Conservation (phyloP, 495 filamentous ascomycete genomes). For the Pseudoneurospora amorphoporcata region DNA sequence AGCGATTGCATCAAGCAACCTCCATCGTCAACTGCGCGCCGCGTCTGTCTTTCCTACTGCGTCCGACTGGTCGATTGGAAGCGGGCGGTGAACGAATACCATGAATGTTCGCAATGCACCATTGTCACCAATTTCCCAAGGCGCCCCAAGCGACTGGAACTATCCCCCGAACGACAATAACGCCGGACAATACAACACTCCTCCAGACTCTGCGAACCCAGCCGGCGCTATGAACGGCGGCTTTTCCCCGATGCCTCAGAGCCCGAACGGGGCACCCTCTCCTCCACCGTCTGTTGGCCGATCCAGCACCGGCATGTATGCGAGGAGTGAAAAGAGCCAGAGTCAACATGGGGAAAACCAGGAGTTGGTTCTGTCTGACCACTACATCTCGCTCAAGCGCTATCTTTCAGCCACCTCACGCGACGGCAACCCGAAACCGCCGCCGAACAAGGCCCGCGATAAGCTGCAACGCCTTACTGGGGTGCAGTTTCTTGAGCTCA, state of each 20-base stretch:
- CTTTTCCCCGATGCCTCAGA: slow-evolving; percentile 39
- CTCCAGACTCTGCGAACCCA: slow-evolving; percentile 57
- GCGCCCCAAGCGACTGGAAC: slow-evolving; percentile 76
- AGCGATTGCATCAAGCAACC: neutral
- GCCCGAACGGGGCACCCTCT: slow-evolving; percentile 53
- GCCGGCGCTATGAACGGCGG: slow-evolving; percentile 47
- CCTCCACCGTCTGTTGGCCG: slow-evolving; percentile 79
- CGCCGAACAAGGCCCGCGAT: slow-evolving; percentile 80
- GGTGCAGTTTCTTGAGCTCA: slow-evolving; percentile 93
- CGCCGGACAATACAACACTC: slow-evolving; percentile 57
- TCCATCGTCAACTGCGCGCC: neutral
- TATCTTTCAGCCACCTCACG: slow-evolving; percentile 61
- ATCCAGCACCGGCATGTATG: slow-evolving; percentile 61
- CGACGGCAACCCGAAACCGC: slow-evolving; percentile 62
- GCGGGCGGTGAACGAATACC: slow-evolving; percentile 13
- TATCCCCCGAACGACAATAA: slow-evolving; percentile 50
- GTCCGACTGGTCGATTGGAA: neutral
- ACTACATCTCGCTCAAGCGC: slow-evolving; percentile 69
- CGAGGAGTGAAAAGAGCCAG: slow-evolving; percentile 47
- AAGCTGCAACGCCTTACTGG: slow-evolving; percentile 81
- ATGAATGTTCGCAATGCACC: slow-evolving; percentile 49
- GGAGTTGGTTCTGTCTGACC: slow-evolving; percentile 52
- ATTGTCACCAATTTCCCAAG: slow-evolving; percentile 73
- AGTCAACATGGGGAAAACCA: slow-evolving; percentile 39
- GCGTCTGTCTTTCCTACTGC: neutral